Percentiles rank a stretch among this genome's conserved stretches.
These are phyloP conservation scores for Sphagnum tenellum DNA, from an alignment of 225 moss, liverwort and hornwort genomes.

Conservation along the genomic window DNA sequence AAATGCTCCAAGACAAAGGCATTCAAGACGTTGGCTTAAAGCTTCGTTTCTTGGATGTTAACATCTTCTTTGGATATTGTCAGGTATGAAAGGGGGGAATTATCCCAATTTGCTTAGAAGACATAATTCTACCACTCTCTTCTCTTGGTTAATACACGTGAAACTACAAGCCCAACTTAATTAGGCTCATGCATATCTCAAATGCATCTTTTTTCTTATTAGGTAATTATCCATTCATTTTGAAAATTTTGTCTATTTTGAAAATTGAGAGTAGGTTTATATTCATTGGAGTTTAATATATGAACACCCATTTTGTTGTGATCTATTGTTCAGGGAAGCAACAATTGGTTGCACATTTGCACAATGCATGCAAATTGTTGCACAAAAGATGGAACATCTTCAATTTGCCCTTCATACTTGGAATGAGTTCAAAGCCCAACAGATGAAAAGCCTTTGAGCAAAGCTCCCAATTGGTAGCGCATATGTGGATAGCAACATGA, in stretches of 20 bases:
- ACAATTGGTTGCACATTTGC: slow-evolving; percentile 30
- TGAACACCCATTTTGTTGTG: background rate
- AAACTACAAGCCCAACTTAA: background rate
- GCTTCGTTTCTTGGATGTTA: slow-evolving; percentile 48
- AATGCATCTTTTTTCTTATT: too few relatives aligned
- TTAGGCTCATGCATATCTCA: background rate
- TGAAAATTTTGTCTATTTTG: too few relatives aligned
- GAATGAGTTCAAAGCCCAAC: too few relatives aligned
- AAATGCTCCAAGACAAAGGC: slow-evolving; percentile 17
- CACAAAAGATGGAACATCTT: too few relatives aligned
- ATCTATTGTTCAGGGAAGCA: background rate
- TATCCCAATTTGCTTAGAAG: too few relatives aligned
- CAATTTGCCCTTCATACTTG: too few relatives aligned
- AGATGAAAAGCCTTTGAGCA: too few relatives aligned
- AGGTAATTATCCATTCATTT: background rate
- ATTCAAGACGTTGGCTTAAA: slow-evolving; percentile 20
- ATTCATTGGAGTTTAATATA: background rate
- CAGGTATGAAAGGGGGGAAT: slow-evolving; percentile 18
- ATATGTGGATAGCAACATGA: too few relatives aligned
- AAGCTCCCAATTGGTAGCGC: too few relatives aligned
- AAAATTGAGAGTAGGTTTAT: background rate
- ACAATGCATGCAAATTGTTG: slow-evolving; percentile 44
- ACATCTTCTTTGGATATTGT: slow-evolving; percentile 68
- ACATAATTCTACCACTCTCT: too few relatives aligned
- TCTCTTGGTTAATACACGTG: background rate